Percentiles rank a stretch among this genome's conserved stretches.
These are phyloP conservation scores for Jaminaea rosea DNA, from an alignment of 1,284 basidiomycete genomes.

Conservation along the genomic window DNA sequence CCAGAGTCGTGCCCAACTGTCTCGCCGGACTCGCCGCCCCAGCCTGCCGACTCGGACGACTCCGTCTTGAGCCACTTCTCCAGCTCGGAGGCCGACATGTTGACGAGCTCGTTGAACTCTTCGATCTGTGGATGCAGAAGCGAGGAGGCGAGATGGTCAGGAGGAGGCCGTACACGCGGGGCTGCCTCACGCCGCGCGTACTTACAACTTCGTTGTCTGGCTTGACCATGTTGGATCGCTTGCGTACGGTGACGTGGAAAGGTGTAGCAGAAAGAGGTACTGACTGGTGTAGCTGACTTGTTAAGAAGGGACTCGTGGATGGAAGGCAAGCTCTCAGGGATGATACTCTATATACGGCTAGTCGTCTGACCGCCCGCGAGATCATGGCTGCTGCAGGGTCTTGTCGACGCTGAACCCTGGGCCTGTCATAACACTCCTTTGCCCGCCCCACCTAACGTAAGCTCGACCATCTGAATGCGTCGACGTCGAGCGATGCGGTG, in stretches of 20 bases:
- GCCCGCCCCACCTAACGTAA: too few species aligned
- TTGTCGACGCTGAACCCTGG: too few species aligned
- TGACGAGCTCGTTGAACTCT: constrained; percentile 43
- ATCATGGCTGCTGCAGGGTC: too few species aligned
- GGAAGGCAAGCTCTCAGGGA: too few species aligned
- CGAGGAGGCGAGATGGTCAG: background rate
- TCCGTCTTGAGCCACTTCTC: constrained; percentile 40
- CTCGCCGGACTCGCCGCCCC: constrained; percentile 26
- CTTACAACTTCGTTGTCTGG: constrained; percentile 23
- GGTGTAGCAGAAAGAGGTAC: too few species aligned
- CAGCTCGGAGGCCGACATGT: constrained; percentile 42
- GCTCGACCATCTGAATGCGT: too few species aligned
- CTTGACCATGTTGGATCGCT: constrained; percentile 21
- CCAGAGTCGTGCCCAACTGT: constrained; percentile 37
- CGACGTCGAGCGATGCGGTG: too few species aligned
- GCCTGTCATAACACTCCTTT: too few species aligned
- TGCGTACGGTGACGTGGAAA: background rate
- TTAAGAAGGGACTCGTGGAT: too few species aligned
- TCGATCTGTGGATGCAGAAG: constrained; percentile 4
- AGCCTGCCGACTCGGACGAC: constrained; percentile 25
- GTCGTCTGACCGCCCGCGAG: too few species aligned
- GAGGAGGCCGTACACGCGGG: background rate
- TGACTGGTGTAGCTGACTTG: too few species aligned
- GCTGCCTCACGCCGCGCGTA: background rate
- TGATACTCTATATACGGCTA: too few species aligned